A percentile compares a stretch with the other conserved stretches of the same genome.
Evolutionary conservation across 2,329 filamentous ascomycete genomes (phyloP).

Genomic region (Diaporthe helianthi): DNA sequence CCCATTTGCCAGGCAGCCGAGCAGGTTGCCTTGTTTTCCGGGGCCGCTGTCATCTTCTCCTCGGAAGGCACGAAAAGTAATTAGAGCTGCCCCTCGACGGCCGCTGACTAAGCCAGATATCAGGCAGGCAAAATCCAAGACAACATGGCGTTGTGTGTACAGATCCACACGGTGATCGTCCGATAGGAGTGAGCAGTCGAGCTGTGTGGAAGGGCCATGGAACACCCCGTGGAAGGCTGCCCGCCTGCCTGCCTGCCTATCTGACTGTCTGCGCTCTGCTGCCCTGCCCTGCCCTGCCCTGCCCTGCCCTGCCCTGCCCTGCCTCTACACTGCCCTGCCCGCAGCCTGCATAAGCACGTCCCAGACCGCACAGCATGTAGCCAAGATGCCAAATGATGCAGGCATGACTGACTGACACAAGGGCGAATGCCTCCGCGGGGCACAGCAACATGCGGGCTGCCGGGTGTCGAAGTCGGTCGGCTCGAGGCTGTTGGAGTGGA

Average conservation of each 20-base stretch:
- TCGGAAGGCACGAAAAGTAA: background rate
- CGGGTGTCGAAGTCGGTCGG: background rate
- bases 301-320: too few species aligned
- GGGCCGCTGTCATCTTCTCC: background rate
- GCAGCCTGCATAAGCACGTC: constrained; percentile 10
- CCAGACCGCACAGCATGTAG: background rate
- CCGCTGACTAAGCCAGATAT: background rate
- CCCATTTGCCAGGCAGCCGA: background rate
- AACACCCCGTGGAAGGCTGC: constrained; percentile 4
- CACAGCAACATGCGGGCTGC: background rate
- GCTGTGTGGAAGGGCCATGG: background rate
- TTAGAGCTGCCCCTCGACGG: background rate
- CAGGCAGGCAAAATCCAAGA: background rate
- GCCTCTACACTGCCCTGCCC: background rate
- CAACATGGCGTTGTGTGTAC: background rate
- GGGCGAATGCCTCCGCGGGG: background rate
- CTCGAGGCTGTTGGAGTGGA: too few species aligned
- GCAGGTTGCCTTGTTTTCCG: background rate
- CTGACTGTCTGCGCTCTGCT: too few species aligned
- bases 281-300: too few species aligned
- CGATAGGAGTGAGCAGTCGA: background rate
- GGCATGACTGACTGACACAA: constrained; percentile 3
- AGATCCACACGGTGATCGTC: background rate
- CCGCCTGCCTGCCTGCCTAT: background rate
- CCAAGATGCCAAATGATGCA: constrained; percentile 12